Evolutionary conservation across 2,329 filamentous ascomycete species (phyloP).

Genomic region (Claviceps arundinis): DNA sequence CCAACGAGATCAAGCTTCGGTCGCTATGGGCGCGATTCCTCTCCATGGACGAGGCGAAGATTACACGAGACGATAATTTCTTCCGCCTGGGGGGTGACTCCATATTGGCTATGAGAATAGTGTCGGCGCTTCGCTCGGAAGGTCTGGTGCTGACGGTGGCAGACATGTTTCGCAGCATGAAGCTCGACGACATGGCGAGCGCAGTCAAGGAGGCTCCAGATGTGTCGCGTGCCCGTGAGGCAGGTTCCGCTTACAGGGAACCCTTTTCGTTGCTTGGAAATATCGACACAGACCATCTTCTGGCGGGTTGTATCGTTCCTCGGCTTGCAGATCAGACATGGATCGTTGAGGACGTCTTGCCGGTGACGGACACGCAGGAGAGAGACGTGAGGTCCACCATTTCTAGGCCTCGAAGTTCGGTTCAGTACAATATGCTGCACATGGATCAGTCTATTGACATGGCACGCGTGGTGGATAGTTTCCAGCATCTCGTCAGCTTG

Average conservation of each 20-base stretch:
- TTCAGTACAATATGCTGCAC: slow-evolving; percentile 52
- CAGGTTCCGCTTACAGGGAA: background rate
- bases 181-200: slow-evolving; percentile 39
- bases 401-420: slow-evolving; percentile 43
- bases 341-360: slow-evolving; percentile 42
- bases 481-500: slow-evolving; percentile 40
- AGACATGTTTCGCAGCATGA: slow-evolving; percentile 38
- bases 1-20: slow-evolving; percentile 20
- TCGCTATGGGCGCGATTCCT: slow-evolving; percentile 36
- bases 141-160: slow-evolving; percentile 38
- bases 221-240: background rate
- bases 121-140: slow-evolving; percentile 37
- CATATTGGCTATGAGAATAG: slow-evolving; percentile 47
- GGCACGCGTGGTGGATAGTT: slow-evolving; percentile 33
- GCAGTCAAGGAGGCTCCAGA: slow-evolving; percentile 20
- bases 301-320: slow-evolving; percentile 34
- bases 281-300: slow-evolving; percentile 27
- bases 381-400: slow-evolving; percentile 46
- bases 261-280: slow-evolving; percentile 34
- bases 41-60: slow-evolving; percentile 27
- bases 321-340: slow-evolving; percentile 36
- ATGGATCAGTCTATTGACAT: slow-evolving; percentile 38
- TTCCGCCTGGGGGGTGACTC: slow-evolving; percentile 49
- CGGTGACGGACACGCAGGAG: slow-evolving; percentile 44
- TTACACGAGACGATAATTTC: slow-evolving; percentile 43